Evolutionary conservation across 164 flowering plant species (phyloP), one percentile per base, ranked within the genome.

Genomic region (Liquidambar formosana): DNA sequence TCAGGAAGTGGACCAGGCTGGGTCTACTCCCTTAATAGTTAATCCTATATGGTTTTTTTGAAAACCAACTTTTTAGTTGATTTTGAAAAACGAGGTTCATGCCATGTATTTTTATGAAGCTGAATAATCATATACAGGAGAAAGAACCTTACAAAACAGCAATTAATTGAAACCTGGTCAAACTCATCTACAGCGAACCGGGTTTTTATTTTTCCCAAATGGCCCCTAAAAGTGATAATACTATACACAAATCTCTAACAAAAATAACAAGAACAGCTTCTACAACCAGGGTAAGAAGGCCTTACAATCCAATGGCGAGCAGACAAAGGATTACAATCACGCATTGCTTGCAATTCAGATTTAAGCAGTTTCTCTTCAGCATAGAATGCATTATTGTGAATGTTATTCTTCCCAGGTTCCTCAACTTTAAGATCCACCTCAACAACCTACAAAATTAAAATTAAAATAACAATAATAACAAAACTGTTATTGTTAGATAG

Each of bases 301-400:
- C 93, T 84, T 82, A 92, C 97, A 75, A 92, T 87, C 97, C 97
- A 92, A 69, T 92, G 96, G 57, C 97, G 95, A 71, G 96, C 97
- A 70, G 89, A 67, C 52, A 77, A 79, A 54, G 95, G 93, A 75
- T 85, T 81, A 74, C 93, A 90, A 68, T 90, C 96, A 63, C 95
- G 95, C 96, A 90, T 90, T 26, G 97, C 97, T 83, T 92, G 80
- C 79, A 76, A 33, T 78, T 92, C 97, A 63, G 92, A 80, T 70
- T 65, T 87, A 28, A 92, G 91, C 71, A 90, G 79, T 48, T 84
- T 83, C 77, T 92, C 97, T 77, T 90, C 91, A 21, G 92, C 95
- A 75, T 85, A 92, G 71, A 92, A 92, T 62, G 97, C 97, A 80
- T 92, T 92, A 66, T 83, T 89, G 76, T 92, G 97, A 67, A 90